Evolutionary conservation across 106 monocot genomes (phyloP).

Genomic region (Alisma plantagoaquatica): DNA sequence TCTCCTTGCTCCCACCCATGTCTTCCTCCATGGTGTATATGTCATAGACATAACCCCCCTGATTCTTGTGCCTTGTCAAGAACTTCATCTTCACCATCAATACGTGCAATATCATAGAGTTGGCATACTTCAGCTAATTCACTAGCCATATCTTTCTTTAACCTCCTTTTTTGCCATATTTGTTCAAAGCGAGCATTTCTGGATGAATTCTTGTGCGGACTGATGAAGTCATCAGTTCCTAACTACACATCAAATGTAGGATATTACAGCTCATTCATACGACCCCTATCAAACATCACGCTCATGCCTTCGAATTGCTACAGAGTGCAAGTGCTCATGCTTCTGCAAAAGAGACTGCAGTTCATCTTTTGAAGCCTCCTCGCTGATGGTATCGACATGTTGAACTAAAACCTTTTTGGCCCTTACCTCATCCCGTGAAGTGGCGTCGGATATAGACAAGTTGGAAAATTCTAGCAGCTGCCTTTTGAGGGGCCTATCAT

Average conservation of each 20-base stretch:
- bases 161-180: slow-evolving; percentile 85
- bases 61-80: slow-evolving; percentile 17
- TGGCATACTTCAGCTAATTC: slow-evolving; percentile 45
- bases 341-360: slow-evolving; percentile 11
- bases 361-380: not conserved
- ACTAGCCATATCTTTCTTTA: slow-evolving; percentile 17
- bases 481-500: slow-evolving; percentile 11
- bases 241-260: too few species aligned
- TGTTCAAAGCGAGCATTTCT: slow-evolving; percentile 73
- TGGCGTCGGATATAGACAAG: slow-evolving; percentile 8
- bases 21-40: slow-evolving; percentile 50
- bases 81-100: slow-evolving; percentile 31
- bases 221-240: too few species aligned
- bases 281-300: too few species aligned
- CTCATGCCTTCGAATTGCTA: too few species aligned
- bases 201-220: slow-evolving; percentile 50
- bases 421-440: slow-evolving; percentile 1
- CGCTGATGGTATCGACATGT: slow-evolving; percentile 10
- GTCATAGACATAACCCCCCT: slow-evolving; percentile 59
- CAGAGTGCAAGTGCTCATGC: too few species aligned
- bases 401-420: slow-evolving; percentile 13
- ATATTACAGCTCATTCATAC: too few species aligned
- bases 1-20: slow-evolving; percentile 13
- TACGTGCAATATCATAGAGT: slow-evolving; percentile 66
- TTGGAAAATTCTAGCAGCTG: slow-evolving; percentile 5